Evolutionary conservation across 495 filamentous ascomycete genomes (phyloP).

Genomic region (Ascobolus immersus): DNA sequence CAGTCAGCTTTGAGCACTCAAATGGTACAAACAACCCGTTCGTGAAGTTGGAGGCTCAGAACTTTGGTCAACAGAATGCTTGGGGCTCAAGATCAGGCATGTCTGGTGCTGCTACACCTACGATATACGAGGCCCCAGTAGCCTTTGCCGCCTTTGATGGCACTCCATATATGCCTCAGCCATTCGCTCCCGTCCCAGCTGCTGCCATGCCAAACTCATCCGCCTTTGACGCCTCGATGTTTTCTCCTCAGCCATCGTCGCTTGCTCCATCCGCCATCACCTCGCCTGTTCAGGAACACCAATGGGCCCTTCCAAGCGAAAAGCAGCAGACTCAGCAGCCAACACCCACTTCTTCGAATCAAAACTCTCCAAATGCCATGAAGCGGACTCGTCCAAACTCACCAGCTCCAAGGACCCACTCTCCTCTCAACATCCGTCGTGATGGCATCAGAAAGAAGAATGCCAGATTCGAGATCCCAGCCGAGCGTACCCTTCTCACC

Average conservation of each 20-base stretch:
- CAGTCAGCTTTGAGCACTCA: slow-evolving; percentile 19
- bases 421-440: slow-evolving; percentile 46
- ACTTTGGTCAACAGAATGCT: slow-evolving; percentile 21
- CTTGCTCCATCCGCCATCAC: slow-evolving; percentile 24
- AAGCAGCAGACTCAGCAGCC: slow-evolving; percentile 36
- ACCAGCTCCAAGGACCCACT: slow-evolving; percentile 51
- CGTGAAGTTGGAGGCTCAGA: slow-evolving; percentile 20
- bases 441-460: slow-evolving; percentile 99
- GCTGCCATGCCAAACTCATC: slow-evolving; percentile 18
- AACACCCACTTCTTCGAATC: slow-evolving; percentile 27
- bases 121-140: slow-evolving; percentile 16
- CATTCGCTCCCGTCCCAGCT: slow-evolving; percentile 5
- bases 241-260: slow-evolving; percentile 20
- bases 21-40: slow-evolving; percentile 23
- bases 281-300: slow-evolving; percentile 38
- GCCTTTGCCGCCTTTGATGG: slow-evolving; percentile 16
- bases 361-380: slow-evolving; percentile 34
- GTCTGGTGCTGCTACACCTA: slow-evolving; percentile 22
- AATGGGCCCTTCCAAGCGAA: too few relatives aligned
- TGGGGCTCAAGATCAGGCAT: slow-evolving; percentile 16
- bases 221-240: slow-evolving; percentile 20
- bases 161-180: slow-evolving; percentile 15
- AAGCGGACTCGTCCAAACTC: slow-evolving; percentile 47
- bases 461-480: slow-evolving; percentile 88
- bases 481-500: slow-evolving; percentile 74